Base-by-base conservation (phyloP, 805 yeast species). In the Saturnispora serradocipensis region DNA sequence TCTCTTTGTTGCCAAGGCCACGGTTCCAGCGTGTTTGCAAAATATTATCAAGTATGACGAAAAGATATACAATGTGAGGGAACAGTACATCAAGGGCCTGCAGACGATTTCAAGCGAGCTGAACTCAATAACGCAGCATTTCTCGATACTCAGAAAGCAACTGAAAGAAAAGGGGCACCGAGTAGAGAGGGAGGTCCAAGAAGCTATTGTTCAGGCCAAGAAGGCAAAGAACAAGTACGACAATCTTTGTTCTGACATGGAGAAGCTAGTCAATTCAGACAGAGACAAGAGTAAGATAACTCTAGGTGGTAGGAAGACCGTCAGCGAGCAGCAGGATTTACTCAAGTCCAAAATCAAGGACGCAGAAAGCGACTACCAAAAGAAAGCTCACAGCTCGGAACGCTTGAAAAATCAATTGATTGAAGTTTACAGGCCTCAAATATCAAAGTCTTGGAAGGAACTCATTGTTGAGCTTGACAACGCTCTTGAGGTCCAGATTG, bases 301-400 rank as follows among this genome's bases (percentile, higher is more conserved):
- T 2, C 75, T 93, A 63, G 87, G 87, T 63, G 84, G 86, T 54
- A 78, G 87, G 40, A 84, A 84, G 58, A 82, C 89, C 0, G 81
- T 86, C 1, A 84, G 83, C 49, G 97, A 91, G 68, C 86, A 84
- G 63, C 98, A 93, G 63, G 98, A 91, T 63, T 96, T 90, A 47
- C 72, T 91, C 18, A 81, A 77, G 54, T 71, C 82, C 50, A 90
- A 91, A 63, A 87, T 93, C 45, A 87, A 84, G 57, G 68, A 73
- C 50, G 95, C 97, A 0, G 97, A 93, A 66, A 76, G 78, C 50
- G 99, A 93, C 56, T 93, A 88, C 69, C 82, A 83, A 64, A 80
- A 78, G 60, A 85, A 79, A 61, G 95, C 89, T 5, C 77, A 82
- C 42, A 69, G 79, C 2, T 86, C 93, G 30, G 83, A 85, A 58